Evolutionary conservation across 2,329 filamentous ascomycete genomes (phyloP), one percentile per base, ranked within the genome.

Genomic region (Penicillium hesseltinei): DNA sequence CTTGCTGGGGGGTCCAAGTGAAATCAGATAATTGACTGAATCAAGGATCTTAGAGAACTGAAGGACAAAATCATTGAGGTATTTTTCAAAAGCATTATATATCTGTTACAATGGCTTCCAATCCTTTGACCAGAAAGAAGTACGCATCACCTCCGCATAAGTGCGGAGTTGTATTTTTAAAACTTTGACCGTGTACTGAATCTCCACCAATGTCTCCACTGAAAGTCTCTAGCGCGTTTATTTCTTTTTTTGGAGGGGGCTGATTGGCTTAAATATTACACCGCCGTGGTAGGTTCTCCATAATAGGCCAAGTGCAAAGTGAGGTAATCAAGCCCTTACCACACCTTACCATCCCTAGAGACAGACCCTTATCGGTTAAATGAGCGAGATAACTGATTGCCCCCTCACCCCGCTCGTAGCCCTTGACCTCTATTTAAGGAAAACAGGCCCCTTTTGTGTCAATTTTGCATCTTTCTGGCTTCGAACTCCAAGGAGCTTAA

Each of bases 151-250:
- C 57, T 57, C 48, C 50, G 54, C 19, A 51, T 25, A 13, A 25
- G 48, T 66, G 61, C 56, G 61, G 64, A 66, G 62, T 38, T 43
- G 62, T 58, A 61, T 61, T 36, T 36, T 51, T 54, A 44, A 35
- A 58, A 54, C 51, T 63, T 63, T 49, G 51, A 25, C 15, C 19
- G 11, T 19, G 58, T 44, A 44, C 23, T 5, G 23, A 27, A 9
- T 61, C 56, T 50, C 29, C 43, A 56, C 55, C 50, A 48, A 54
- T 42, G 56, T 59, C 57, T 55, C 64, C 59, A 60, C 59, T 25
- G 27, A 33, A 54, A 65, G 57, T 50, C 53, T 59, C 57, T 58
- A 47, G 61, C 59, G 57, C 58, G 59, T 63, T 44, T 19, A 31
- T 21, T n/a, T 31, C 1, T 15, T 51, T 51, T 57, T 42, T 9